phyloP scores from a whole-genome alignment of 2,329 filamentous ascomycete genomes.

The Colletotrichum theobromicola region DNA sequence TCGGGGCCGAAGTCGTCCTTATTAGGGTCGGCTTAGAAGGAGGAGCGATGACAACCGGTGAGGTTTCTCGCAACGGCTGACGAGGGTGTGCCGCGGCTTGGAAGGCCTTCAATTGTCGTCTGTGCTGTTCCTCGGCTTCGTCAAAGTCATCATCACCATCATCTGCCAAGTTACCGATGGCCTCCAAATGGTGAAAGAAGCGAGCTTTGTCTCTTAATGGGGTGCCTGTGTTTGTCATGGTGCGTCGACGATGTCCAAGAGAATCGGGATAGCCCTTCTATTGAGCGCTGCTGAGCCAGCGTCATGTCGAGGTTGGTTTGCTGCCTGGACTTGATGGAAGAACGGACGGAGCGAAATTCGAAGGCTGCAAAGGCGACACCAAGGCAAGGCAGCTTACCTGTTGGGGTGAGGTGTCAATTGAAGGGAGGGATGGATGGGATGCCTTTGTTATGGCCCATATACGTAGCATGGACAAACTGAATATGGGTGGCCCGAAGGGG shows the following conservation, averaged over 20 bases:
- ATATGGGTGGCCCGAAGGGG: not conserved
- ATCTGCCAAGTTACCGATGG: constrained; percentile 24
- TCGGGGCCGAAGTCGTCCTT: constrained; percentile 17
- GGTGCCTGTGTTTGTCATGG: constrained; percentile 25
- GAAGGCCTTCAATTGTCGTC: not conserved
- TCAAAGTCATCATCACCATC: constrained; percentile 35
- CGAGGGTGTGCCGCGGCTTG: not conserved
- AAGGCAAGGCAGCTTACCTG: not conserved
- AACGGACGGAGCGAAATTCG: not conserved
- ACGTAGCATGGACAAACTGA: not conserved
- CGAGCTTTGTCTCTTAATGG: constrained; percentile 46
- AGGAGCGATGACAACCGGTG: not conserved
- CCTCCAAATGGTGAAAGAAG: constrained; percentile 50
- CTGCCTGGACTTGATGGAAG: not conserved
- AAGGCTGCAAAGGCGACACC: not conserved
- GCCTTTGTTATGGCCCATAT: not conserved
- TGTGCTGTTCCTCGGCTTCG: constrained; percentile 24
- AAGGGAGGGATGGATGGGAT: not conserved
- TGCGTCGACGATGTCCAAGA: not conserved
- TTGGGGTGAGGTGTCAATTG: not conserved
- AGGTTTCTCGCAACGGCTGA: constrained; percentile 15
- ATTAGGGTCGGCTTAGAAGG: not conserved
- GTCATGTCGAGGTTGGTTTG: constrained; percentile 8
- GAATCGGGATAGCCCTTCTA: not conserved
- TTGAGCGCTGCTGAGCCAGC: not conserved